Conservation (phyloP, 257 asterid genomes). For the Solanum neorickii region DNA sequence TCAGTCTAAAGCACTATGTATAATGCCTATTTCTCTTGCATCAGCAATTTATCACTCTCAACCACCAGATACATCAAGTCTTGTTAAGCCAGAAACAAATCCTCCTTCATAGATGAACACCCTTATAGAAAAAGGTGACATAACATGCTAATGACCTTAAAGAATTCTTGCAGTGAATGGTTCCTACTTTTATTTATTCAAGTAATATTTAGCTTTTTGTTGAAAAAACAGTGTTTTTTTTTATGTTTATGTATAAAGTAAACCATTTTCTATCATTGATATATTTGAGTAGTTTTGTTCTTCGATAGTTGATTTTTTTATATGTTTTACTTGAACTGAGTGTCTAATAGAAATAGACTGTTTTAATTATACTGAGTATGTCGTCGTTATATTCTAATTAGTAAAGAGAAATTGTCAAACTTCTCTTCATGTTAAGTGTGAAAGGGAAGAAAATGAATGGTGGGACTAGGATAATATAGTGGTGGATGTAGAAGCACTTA, state of each 20-base stretch:
- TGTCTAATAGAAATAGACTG: accelerated
- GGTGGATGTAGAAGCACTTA: conserved; percentile 45
- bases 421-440: conserved; percentile 26
- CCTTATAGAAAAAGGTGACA: neutral
- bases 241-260: conserved; percentile 18
- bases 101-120: conserved; percentile 36
- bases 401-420: conserved; percentile 37
- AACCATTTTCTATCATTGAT: conserved; percentile 14
- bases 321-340: neutral
- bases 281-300: neutral
- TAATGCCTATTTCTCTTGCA: conserved; percentile 95
- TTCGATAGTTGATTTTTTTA: neutral
- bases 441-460: conserved; percentile 17
- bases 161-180: neutral
- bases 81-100: conserved; percentile 54
- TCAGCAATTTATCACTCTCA: conserved; percentile 78
- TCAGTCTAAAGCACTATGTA: conserved; percentile 94
- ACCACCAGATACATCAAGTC: conserved; percentile 50
- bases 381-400: conserved; percentile 11
- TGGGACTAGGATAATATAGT: conserved; percentile 27
- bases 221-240: conserved; percentile 6
- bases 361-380: neutral
- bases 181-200: neutral
- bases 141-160: neutral
- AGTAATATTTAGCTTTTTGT: conserved; percentile 15